Evolutionary conservation across 2,329 filamentous ascomycete species (phyloP), one percentile per base, ranked within the genome.

Genomic region (Ophiostoma novo-ulmi): DNA sequence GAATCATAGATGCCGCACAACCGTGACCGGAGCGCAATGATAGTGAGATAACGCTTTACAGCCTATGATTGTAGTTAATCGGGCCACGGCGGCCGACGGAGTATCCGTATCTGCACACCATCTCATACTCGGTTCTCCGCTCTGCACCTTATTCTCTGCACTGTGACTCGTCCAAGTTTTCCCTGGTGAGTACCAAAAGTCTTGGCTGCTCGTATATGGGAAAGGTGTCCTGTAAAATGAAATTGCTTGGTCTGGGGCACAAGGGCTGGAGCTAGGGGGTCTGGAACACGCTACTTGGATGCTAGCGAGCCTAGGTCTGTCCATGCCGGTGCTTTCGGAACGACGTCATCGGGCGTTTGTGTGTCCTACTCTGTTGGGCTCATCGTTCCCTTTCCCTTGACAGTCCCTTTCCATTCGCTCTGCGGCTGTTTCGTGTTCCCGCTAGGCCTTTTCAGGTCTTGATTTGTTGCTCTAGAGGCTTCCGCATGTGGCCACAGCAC

Each of bases 331-430:
- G 58, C 26, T 35, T 17, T 63, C 26, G 26, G 35, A 65, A 71
- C 70, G 70, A 71, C 70, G 70, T 71, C 70, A 71, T 71, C 70
- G 70, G 63, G 63, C 67, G 38, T 71, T 26, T 26, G 52, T 58
- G 7, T 58, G n/a, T 26, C 48, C 22, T 11, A 10, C 20, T 44
- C 14, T 44, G 41, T 44, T 48, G 44, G 44, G 44, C 44, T 48
- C 5, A 5, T 48, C 17, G 52, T 58, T 11, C 52, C 52, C 22
- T 22, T 26, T 22, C 26, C 8, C 22, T 6, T 66, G 22, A 35
- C 58, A 26, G 58, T 35, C 26, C 26, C 14, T 63, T 63, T 63
- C 11, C 26, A 35, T 63, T 35, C 26, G 26, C 58, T 63, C 26
- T 35, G 14, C 22, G 58, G 58, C n/a, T 31, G 22, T 63, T 63